Base-by-base conservation (phyloP, 495 filamentous ascomycete species). In the Penicillium fimorum region DNA sequence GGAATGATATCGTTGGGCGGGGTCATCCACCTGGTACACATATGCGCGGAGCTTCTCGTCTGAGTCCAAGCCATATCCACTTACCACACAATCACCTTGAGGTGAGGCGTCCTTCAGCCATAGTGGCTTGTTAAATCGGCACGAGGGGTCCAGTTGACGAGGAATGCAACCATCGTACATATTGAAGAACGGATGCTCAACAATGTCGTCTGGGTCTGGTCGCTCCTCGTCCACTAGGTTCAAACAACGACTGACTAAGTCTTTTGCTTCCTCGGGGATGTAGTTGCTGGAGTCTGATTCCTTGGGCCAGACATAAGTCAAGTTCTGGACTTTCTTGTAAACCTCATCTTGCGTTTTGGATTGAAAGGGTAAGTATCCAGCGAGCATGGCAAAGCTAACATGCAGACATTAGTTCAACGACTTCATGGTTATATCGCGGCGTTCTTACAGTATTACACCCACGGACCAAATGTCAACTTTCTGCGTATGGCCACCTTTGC, bases 381-480 rank as follows among this genome's bases (percentile, higher is more conserved):
- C 88, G 37, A 96, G 82, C 89, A 96, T 91, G 4, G 91, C 90
- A 70, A 91, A 92, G 53, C 87, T 89, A 53, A 17, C 10, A 29
- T 12, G n/a, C 17, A n/a, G 20, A 0, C 5, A 22, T 58, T 42
- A 55, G 61, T 72, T 55, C 70, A 56, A 53, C 13, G 35, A 17
- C 9, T 3, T 47, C 7, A 18, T 38, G 7, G 7, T 9, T 13
- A 15, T 7, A 13, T 29, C 11, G 25, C n/a, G 18, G 18, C 6
- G 4, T 38, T 62, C 86, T 76, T 78, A 93, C 88, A 93, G 91
- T 57, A 99, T 97, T 52, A 97, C 90, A 35, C 94, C 94, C 53
- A 97, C 80, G 15, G 93, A 94, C 94, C 94, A 99, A 56, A 97
- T 85, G 69, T 99, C 94, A 8, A 99, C 94, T 66, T 89, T 88